Conservation (phyloP, 116 monocot genomes). For the Posidonia oceanica region DNA sequence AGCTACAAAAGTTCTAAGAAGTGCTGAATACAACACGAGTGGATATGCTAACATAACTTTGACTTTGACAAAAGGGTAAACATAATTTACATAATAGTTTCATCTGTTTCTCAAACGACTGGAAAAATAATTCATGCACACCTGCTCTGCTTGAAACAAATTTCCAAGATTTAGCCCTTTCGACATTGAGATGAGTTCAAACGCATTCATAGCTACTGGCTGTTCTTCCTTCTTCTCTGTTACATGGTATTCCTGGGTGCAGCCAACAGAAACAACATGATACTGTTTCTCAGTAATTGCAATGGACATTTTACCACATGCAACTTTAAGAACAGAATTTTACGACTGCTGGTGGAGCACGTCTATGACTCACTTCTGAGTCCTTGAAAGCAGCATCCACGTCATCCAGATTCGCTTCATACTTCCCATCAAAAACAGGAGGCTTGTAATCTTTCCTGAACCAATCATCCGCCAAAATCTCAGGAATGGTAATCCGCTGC, state of each 20-base stretch:
- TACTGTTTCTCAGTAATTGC: background rate
- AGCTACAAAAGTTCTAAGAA: background rate
- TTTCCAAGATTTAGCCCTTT: conserved; percentile 73
- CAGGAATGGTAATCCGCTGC: conserved; percentile 68
- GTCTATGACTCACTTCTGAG: conserved; percentile 45
- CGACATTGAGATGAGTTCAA: conserved; percentile 87
- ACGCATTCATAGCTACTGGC: conserved; percentile 76
- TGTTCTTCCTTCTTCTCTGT: conserved; percentile 47
- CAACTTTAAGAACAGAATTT: background rate
- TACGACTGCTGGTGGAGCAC: background rate
- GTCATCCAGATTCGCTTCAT: conserved; percentile 60
- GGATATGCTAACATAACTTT: background rate
- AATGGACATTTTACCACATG: background rate
- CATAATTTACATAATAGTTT: no score
- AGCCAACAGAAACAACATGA: no score
- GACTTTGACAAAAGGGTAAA: background rate
- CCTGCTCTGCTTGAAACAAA: conserved; percentile 73
- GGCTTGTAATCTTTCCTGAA: conserved; percentile 74
- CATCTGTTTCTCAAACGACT: no score
- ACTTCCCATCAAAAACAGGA: conserved; percentile 62
- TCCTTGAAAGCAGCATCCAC: conserved; percentile 74
- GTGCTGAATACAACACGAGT: background rate
- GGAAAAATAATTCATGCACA: conserved; percentile 7
- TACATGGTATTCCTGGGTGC: conserved; percentile 44
- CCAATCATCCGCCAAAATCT: conserved; percentile 82